Evolutionary conservation across 257 asterid species (phyloP).

Genomic region (Echium plantagineum): DNA sequence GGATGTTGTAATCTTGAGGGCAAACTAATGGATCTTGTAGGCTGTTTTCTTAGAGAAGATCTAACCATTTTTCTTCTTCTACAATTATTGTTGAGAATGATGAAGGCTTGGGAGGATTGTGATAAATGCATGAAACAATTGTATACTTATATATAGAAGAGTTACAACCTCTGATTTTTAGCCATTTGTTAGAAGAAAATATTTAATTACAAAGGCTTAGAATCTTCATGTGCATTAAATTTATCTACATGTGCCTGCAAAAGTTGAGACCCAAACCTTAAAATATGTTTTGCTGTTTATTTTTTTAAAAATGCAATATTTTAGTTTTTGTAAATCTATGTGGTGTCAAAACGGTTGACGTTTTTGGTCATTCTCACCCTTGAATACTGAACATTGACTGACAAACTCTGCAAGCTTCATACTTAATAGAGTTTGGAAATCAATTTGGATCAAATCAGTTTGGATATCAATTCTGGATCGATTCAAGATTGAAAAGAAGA

Average conservation of each 20-base stretch:
- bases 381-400: constrained; percentile 1
- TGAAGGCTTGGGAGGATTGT: constrained; percentile 9
- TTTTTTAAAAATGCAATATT: constrained; percentile 26
- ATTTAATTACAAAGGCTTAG: neutral
- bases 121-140: neutral
- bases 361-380: constrained; percentile 2
- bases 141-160: constrained; percentile 26
- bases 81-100: neutral
- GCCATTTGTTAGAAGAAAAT: neutral
- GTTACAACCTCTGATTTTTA: neutral
- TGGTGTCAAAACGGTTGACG: constrained; percentile 21
- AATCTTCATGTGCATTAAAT: constrained; percentile 7
- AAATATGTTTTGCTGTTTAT: constrained; percentile 22
- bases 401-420: constrained; percentile 3
- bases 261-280: constrained; percentile 21
- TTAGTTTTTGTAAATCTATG: constrained; percentile 4
- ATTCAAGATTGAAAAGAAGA: too few species aligned
- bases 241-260: constrained; percentile 31
- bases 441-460: too few species aligned
- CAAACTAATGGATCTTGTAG: constrained; percentile 60
- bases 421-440: too few species aligned
- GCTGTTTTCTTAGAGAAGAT: constrained; percentile 23
- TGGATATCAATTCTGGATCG: too few species aligned
- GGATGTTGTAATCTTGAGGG: constrained; percentile 59
- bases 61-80: constrained; percentile 25